Percentiles rank a stretch among this genome's conserved stretches.
Conservation (phyloP, 345 rosid species). For the Lepidium africanum region DNA sequence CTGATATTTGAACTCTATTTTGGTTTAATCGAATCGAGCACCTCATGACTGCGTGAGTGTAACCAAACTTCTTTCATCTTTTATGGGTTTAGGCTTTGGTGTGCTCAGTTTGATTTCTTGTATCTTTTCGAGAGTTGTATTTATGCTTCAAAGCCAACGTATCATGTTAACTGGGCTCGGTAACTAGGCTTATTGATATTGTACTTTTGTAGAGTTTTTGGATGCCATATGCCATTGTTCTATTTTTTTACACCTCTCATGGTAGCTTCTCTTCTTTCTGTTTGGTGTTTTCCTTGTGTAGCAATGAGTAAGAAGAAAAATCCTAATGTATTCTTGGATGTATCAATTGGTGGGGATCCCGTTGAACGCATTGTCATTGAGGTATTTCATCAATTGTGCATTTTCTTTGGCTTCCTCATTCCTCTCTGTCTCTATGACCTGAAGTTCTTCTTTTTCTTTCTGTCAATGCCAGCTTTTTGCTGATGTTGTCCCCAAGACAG, state of each 20-base stretch:
- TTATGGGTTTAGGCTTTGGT: background rate
- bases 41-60: background rate
- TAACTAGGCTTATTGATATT: background rate
- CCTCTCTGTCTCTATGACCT: background rate
- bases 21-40: background rate
- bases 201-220: background rate
- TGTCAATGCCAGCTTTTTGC: conserved; percentile 68
- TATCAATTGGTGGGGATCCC: conserved; percentile 63
- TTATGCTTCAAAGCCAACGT: background rate
- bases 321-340: conserved; percentile 70
- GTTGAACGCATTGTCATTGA: conserved; percentile 64
- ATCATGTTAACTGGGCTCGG: background rate
- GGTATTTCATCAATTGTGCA: conserved; percentile 38
- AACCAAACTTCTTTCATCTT: background rate
- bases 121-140: too few species aligned
- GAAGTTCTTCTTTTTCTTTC: background rate
- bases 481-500: conserved; percentile 82
- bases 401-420: background rate
- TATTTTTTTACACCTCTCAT: background rate
- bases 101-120: too few species aligned
- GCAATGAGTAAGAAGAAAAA: conserved; percentile 73
- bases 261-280: background rate
- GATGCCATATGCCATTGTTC: background rate
- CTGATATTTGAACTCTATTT: background rate
- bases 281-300: conserved; percentile 5